Conservation (phyloP, 495 filamentous ascomycete genomes). For the Neurospora africana region DNA sequence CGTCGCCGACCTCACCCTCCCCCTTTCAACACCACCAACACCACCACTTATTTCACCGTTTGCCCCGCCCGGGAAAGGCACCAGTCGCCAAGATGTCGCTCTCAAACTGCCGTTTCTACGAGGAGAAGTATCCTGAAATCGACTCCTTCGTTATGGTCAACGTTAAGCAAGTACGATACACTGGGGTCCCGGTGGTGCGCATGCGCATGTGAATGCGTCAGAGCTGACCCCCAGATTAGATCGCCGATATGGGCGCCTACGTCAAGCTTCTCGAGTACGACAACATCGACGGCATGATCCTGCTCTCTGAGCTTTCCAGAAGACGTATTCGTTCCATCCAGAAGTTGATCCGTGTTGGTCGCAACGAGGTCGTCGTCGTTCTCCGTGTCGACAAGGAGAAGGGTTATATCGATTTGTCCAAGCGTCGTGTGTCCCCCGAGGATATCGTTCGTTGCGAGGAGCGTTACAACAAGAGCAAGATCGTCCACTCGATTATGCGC, state of each 20-base stretch:
- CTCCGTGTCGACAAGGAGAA: slow-evolving; percentile 98
- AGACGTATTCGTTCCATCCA: slow-evolving; percentile 97
- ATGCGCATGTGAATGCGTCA: slow-evolving; percentile 7
- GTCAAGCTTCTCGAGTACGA: slow-evolving; percentile 99
- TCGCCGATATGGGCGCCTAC: slow-evolving; percentile 99
- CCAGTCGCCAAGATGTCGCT: slow-evolving; percentile 65
- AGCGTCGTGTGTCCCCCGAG: slow-evolving; percentile 93
- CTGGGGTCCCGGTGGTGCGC: neutral
- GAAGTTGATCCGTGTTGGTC: slow-evolving; percentile 93
- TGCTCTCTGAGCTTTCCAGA: slow-evolving; percentile 89
- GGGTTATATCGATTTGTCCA: slow-evolving; percentile 97
- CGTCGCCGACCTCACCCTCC: neutral
- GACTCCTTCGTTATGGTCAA: slow-evolving; percentile 99
- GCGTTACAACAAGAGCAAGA: slow-evolving; percentile 98
- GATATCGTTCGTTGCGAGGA: slow-evolving; percentile 98
- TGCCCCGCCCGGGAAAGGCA: slow-evolving; percentile 12
- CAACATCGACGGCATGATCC: slow-evolving; percentile 99
- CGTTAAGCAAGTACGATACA: slow-evolving; percentile 69
- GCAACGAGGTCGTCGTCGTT: slow-evolving; percentile 97
- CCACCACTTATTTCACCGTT: slow-evolving; percentile 4
- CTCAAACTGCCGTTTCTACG: slow-evolving; percentile 97
- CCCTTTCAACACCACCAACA: neutral
- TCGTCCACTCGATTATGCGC: slow-evolving; percentile 95
- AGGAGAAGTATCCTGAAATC: slow-evolving; percentile 83
- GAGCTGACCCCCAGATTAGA: slow-evolving; percentile 39